Base-by-base conservation (phyloP, 768 basidiomycete species). In the Leucocoprinus sp. region DNA sequence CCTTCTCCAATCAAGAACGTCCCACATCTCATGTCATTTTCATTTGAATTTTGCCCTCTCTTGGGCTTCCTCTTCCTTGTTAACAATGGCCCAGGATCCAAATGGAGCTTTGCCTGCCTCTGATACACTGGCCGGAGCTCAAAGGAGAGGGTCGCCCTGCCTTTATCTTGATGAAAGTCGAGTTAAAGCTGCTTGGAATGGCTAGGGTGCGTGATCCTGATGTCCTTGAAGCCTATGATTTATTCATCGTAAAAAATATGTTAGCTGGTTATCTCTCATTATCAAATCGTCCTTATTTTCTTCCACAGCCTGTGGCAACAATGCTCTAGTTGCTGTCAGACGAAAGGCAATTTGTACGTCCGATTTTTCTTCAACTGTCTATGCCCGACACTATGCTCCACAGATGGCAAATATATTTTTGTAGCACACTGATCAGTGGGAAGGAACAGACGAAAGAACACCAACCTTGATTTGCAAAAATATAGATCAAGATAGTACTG, bases 381-480 rank as follows among this genome's bases (percentile, higher is more conserved):
- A 41, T 15, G 6, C n/a, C 37, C 28, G 23, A 41, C 4, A 3
- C 17, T 8, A 41, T 22, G n/a, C 19, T 8, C 42, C 37, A 6
- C 56, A 79, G 80, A 85, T 51, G 83, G 84, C 7, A 83, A 85
- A 57, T 86, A 71, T 71, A 49, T 67, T 60, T 54, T 76, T 79
- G 64, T 84, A 88, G 31, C 70, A 72, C 1, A 52, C 87, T 65
- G 55, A 87, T 74, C 4, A 76, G 77, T 18, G 70, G 69, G 49
- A 88, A 57, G 37, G 71, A 70, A 6, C 82, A 85, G 27, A 77
- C 55, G 44, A 89, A 70, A 33, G 70, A 77, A 22, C 87, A 85
- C 83, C 84, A 87, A 8, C 85, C 86, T 60, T 87, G 81, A 58
- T 80, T 82, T 0, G 82, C 70, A 53, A 86, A 87, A 53, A 85